A percentile compares a stretch with the other conserved stretches of the same genome.
Evolutionary conservation across 1,139 yeast species (phyloP).

Genomic region (Taiozyma sp.): DNA sequence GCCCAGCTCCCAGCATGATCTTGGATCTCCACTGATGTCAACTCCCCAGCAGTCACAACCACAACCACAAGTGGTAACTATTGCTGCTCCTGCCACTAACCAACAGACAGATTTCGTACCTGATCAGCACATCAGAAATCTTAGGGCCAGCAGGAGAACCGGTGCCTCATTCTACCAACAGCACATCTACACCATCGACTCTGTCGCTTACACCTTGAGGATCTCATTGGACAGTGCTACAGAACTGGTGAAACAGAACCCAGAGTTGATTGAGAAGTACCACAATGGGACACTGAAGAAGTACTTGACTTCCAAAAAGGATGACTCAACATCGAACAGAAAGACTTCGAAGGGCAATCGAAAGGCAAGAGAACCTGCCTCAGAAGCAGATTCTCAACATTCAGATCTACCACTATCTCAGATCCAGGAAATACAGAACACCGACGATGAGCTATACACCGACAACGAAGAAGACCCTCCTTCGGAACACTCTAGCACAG

Average conservation of each 20-base stretch:
- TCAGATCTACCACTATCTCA: slow-evolving; percentile 1
- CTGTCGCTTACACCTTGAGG: slow-evolving; percentile 15
- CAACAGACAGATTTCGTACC: not conserved
- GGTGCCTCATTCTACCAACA: slow-evolving; percentile 19
- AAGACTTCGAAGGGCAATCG: not conserved
- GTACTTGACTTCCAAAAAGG: slow-evolving; percentile 6
- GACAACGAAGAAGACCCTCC: not conserved
- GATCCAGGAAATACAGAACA: not conserved
- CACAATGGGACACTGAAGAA: slow-evolving; percentile 14
- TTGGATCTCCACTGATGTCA: not conserved
- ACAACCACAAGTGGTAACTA: not conserved
- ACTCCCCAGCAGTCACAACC: not conserved
- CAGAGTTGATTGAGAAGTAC: slow-evolving; percentile 17
- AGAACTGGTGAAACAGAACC: slow-evolving; percentile 16
- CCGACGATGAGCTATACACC: slow-evolving; percentile 1
- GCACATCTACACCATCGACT: slow-evolving; percentile 23
- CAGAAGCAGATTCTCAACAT: not conserved
- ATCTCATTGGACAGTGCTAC: slow-evolving; percentile 17
- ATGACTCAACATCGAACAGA: not conserved
- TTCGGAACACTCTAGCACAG: not conserved
- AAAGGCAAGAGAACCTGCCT: not conserved
- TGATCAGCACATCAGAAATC: not conserved
- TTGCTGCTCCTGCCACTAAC: not conserved
- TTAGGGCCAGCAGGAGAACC: slow-evolving; percentile 12
- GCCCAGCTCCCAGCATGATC: not conserved